phyloP scores from a whole-genome alignment of 768 basidiomycete genomes.

The Panellus pusillus region DNA sequence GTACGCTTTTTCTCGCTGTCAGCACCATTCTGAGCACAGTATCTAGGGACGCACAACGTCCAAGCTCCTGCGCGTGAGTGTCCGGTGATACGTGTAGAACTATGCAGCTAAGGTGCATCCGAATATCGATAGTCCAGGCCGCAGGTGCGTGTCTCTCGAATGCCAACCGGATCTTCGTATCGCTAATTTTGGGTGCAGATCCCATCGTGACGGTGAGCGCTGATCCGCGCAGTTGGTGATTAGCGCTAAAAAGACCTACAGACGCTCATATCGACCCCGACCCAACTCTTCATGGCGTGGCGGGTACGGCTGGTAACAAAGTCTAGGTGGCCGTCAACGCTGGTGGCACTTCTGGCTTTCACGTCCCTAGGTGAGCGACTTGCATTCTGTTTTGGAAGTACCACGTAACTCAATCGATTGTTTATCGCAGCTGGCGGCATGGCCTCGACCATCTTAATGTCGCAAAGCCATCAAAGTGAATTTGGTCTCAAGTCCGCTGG shows the following conservation, averaged over 20 bases:
- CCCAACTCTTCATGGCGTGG: constrained; percentile 22
- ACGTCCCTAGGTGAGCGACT: constrained; percentile 5
- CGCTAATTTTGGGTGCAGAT: background rate
- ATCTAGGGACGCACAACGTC: too few relatives aligned
- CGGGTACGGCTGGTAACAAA: constrained; percentile 15
- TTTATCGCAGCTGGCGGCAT: too few relatives aligned
- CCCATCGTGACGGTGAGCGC: constrained; percentile 19
- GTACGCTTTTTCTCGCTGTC: background rate
- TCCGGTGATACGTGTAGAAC: too few relatives aligned
- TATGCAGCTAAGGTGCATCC: too few relatives aligned
- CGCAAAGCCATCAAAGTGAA: background rate
- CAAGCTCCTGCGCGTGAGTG: too few relatives aligned
- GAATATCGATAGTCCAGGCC: background rate
- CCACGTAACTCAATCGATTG: background rate
- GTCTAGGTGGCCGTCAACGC: constrained; percentile 3
- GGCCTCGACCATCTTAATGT: constrained; percentile 1
- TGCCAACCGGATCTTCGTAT: background rate
- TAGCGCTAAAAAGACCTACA: background rate
- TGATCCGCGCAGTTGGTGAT: too few relatives aligned
- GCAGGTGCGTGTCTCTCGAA: constrained; percentile 2
- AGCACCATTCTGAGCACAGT: too few relatives aligned
- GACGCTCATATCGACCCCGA: constrained; percentile 17
- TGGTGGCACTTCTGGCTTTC: constrained; percentile 13
- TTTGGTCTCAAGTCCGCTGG: background rate
- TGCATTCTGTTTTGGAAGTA: background rate